Base-by-base conservation (phyloP, 1,139 yeast genomes). In the Protomyces gravidus region DNA sequence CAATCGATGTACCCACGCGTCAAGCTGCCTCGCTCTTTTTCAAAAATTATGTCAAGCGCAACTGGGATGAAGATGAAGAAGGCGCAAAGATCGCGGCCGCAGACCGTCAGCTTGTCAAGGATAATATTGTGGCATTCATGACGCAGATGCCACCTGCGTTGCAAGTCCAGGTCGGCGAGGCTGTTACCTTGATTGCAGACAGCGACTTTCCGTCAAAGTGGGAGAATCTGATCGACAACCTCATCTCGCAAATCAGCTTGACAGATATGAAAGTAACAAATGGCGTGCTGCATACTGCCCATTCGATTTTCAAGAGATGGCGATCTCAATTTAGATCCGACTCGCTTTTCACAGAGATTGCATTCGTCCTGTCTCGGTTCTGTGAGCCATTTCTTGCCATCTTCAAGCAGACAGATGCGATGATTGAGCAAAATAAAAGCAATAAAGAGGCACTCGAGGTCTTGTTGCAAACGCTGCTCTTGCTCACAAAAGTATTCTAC, bases 221-320 rank as follows among this genome's bases (percentile, higher is more conserved):
- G 99, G 81, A 82, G 2, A 79, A 80, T 59, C 78, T 94, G 63
- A 78, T 94, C 39, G 92, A 67, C 65, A 68, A 84, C 62, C 77
- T 94, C 63, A 88, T 89, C 0, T 69, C 77, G 0, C 84, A 84
- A 68, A 76, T 94, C 50, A 75, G 80, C 5, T 73, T 78, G 6
- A 80, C 78, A 17, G 90, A 89, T 69, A 83, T 88, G 76, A 78
- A 79, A 17, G 80, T 83, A 60, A 89, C 89, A 70, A 86, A 85
- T 67, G 96, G 97, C 57, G 92, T 94, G 5, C 75, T 94, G 63
- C 80, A 84, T 17, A 97, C 94, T 19, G 95, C 97, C 6, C 98
- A 94, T 71, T 87, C 97, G 0, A 90, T 94, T 64, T 94, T 92
- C 75, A 89, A 86, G 70, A 83, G 95, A 73, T 94, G 99, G 99